Evolutionary conservation across 306 rosid species (phyloP).

Genomic region (Vicia villosa): DNA sequence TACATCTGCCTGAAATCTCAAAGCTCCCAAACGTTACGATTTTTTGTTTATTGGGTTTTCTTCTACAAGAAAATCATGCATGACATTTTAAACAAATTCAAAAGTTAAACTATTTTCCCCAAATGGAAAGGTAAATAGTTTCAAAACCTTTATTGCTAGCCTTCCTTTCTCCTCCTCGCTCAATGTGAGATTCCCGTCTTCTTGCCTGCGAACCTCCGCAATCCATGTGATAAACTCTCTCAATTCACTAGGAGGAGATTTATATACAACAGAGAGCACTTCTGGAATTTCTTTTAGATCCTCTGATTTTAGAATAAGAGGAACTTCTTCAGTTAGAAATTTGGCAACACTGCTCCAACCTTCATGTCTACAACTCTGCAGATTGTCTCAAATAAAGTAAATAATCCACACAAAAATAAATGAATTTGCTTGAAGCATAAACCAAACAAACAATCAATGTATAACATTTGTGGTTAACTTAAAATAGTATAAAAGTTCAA

Average conservation of each 20-base stretch:
- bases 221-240: slow-evolving; percentile 76
- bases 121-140: slow-evolving; percentile 10
- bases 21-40: slow-evolving; percentile 34
- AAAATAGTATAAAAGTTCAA: not conserved
- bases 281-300: slow-evolving; percentile 61
- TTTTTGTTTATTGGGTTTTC: slow-evolving; percentile 24
- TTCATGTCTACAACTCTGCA: slow-evolving; percentile 93
- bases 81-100: slow-evolving; percentile 11
- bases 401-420: slow-evolving; percentile 31
- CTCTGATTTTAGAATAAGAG: slow-evolving; percentile 60
- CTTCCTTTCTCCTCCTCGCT: slow-evolving; percentile 86
- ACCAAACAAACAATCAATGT: slow-evolving; percentile 23
- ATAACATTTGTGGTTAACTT: not conserved
- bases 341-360: slow-evolving; percentile 68
- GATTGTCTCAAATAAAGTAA: slow-evolving; percentile 30
- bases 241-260: slow-evolving; percentile 73
- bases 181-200: slow-evolving; percentile 69
- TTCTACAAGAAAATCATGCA: slow-evolving; percentile 18
- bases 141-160: slow-evolving; percentile 72
- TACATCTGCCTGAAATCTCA: slow-evolving; percentile 75
- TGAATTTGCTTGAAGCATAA: slow-evolving; percentile 21
- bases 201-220: slow-evolving; percentile 93
- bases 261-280: slow-evolving; percentile 61
- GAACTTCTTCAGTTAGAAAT: slow-evolving; percentile 72
- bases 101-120: slow-evolving; percentile 12